A percentile compares a stretch with the other conserved stretches of the same genome.
Evolutionary conservation across 225 moss, liverwort and hornwort species (phyloP).

Genomic region (Physcomitrellopsis africana): DNA sequence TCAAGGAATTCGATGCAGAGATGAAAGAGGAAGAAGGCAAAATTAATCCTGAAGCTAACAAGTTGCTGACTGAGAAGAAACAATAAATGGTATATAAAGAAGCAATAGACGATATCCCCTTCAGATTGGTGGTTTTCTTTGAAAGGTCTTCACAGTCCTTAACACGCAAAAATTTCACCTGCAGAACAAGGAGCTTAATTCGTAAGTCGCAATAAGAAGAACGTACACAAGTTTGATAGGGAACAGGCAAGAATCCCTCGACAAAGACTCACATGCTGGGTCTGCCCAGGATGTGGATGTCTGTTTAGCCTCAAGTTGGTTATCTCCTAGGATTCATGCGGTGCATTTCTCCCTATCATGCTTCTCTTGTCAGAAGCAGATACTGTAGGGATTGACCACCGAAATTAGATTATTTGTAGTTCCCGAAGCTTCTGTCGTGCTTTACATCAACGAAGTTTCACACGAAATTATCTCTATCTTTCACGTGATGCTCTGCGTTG

Average conservation of each 20-base stretch:
- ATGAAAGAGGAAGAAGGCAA: conserved; percentile 66
- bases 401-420: background rate
- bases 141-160: background rate
- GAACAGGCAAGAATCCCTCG: conserved; percentile 57
- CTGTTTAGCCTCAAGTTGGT: conserved; percentile 61
- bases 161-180: background rate
- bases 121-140: background rate
- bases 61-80: conserved; percentile 77
- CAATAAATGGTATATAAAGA: conserved; percentile 60
- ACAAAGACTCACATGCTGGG: conserved; percentile 51
- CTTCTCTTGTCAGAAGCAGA: conserved; percentile 4
- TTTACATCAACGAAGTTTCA: too few relatives aligned
- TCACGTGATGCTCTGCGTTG: too few relatives aligned
- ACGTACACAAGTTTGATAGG: conserved; percentile 72
- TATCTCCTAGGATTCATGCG: background rate
- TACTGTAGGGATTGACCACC: background rate
- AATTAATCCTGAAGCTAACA: conserved; percentile 50
- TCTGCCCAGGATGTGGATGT: conserved; percentile 48
- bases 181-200: conserved; percentile 80
- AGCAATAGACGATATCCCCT: background rate
- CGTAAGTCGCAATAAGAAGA: conserved; percentile 69
- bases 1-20: conserved; percentile 74
- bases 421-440: background rate
- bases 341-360: conserved; percentile 7
- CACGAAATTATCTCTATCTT: background rate